Base-by-base conservation (phyloP, 805 yeast genomes). In the Maudiozyma turicensis region DNA sequence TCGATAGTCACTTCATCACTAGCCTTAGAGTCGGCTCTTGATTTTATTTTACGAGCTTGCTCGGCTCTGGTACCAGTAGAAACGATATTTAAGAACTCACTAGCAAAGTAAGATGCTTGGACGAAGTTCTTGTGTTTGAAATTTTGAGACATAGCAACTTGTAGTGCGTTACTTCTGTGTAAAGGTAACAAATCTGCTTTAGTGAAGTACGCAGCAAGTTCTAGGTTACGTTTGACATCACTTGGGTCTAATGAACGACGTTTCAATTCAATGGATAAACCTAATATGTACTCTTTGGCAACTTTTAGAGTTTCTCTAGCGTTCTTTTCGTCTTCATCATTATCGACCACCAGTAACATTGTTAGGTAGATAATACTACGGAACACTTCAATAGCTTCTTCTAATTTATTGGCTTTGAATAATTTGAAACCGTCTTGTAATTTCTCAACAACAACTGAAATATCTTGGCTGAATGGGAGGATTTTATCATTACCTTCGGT, bases 121-220 rank as follows among this genome's bases (percentile, higher is more conserved):
- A 90, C 83, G 70, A 71, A 93, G 70, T 93, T 91, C 67, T 90
- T 89, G 65, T 84, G 75, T 65, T 85, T 86, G 76, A 86, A 89
- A 39, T 93, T 80, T 72, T 87, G 95, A 43, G 85, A 81, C 93
- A 91, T 86, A 39, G 99, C 99, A 49, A 89, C 96, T 66, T 88
- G 95, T 59, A 89, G 74, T 10, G 98, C 96, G 61, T 88, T 84
- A 48, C 84, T 79, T 51, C 84, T 79, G 68, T 93, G 99, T 7
- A 84, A 83, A 35, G 86, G 82, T 54, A 84, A 87, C 58, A 93
- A 76, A 55, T 84, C 78, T 30, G 90, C 83, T 63, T 79, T 82
- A 11, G 99, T 88, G 73, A 93, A 95, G 69, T 91, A 91, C 1
- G 98, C 95, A 6, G 99, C 98, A 56, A 93, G 73, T 68, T 93